Evolutionary conservation across 192 early-diverging fungal species (phyloP).

Genomic region (Coemansia sp.): DNA sequence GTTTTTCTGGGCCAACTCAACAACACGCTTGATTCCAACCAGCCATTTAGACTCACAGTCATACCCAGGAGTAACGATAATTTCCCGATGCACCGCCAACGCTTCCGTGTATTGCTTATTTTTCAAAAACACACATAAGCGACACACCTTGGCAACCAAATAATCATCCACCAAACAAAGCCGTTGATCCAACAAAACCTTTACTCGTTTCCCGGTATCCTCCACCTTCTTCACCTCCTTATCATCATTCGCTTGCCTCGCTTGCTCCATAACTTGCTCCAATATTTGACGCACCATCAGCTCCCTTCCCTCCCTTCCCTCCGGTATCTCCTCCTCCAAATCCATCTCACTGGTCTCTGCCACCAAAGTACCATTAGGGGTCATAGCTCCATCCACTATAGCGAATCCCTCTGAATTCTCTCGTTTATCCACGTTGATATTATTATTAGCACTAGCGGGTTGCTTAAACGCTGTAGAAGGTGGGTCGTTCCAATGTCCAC

Average conservation of each 20-base stretch:
- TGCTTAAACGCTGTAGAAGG: conserved; percentile 45
- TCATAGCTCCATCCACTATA: conserved; percentile 21
- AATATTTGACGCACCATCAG: conserved; percentile 1
- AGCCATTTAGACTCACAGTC: conserved; percentile 50
- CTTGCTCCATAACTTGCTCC: conserved; percentile 4
- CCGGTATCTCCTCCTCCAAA: conserved; percentile 14
- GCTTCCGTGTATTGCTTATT: conserved; percentile 15
- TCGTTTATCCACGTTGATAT: not conserved
- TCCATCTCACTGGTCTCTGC: conserved; percentile 6
- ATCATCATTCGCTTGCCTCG: not conserved
- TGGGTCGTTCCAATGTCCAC: conserved; percentile 59
- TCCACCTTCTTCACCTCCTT: conserved; percentile 22
- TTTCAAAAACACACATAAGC: conserved; percentile 27
- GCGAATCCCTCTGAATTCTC: conserved; percentile 24
- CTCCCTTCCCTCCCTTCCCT: conserved; percentile 12
- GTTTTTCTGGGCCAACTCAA: conserved; percentile 37
- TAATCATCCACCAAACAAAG: conserved; percentile 26
- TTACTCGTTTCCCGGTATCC: conserved; percentile 36
- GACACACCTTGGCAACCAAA: conserved; percentile 15
- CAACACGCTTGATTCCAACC: conserved; percentile 47
- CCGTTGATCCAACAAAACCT: conserved; percentile 21
- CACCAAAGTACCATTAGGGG: conserved; percentile 14
- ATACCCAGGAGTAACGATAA: conserved; percentile 28
- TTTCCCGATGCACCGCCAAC: conserved; percentile 15
- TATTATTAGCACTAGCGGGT: not conserved